Percentiles rank a stretch among this genome's conserved stretches.
Evolutionary conservation across 73 alveolate species (phyloP).

Genomic region (Blepharisma stoltei): DNA sequence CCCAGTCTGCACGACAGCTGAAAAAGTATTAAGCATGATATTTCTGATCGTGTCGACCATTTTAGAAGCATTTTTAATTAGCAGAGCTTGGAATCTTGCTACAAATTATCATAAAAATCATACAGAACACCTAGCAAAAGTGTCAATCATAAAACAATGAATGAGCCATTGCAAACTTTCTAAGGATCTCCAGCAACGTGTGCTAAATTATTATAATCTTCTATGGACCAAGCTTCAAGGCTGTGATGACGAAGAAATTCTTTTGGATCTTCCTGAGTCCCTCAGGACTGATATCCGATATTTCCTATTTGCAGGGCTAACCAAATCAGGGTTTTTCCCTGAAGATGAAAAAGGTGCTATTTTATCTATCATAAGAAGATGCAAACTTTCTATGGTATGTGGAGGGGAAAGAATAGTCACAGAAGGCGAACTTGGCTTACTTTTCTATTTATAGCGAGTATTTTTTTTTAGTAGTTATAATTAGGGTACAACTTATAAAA

Average conservation of each 20-base stretch:
- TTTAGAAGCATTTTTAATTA: slow-evolving; percentile 44
- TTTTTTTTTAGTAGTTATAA: too few species aligned
- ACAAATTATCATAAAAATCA: slow-evolving; percentile 33
- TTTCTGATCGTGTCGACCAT: slow-evolving; percentile 42
- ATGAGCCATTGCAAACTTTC: slow-evolving; percentile 34
- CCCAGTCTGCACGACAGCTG: slow-evolving; percentile 45
- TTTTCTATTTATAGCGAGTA: too few species aligned
- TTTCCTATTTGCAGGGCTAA: slow-evolving; percentile 39
- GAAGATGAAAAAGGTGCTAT: slow-evolving; percentile 46
- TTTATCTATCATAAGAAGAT: slow-evolving; percentile 37
- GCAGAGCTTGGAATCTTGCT: slow-evolving; percentile 45
- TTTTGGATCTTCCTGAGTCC: slow-evolving; percentile 50
- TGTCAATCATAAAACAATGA: slow-evolving; percentile 32
- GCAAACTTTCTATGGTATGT: slow-evolving; percentile 35
- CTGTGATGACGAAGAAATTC: slow-evolving; percentile 37
- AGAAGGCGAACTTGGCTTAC: slow-evolving; percentile 60
- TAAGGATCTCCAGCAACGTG: slow-evolving; percentile 30
- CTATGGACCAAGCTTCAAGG: slow-evolving; percentile 58
- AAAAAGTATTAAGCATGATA: slow-evolving; percentile 40
- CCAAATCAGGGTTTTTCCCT: slow-evolving; percentile 41
- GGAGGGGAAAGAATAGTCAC: slow-evolving; percentile 47
- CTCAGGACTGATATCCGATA: slow-evolving; percentile 38
- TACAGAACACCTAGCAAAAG: slow-evolving; percentile 35
- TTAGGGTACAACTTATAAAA: too few species aligned
- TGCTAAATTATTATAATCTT: slow-evolving; percentile 35